A percentile compares a stretch with the other conserved stretches of the same genome.
phyloP scores from a whole-genome alignment of 352 stramenopile genomes.

The Labyrinthula sp. region DNA sequence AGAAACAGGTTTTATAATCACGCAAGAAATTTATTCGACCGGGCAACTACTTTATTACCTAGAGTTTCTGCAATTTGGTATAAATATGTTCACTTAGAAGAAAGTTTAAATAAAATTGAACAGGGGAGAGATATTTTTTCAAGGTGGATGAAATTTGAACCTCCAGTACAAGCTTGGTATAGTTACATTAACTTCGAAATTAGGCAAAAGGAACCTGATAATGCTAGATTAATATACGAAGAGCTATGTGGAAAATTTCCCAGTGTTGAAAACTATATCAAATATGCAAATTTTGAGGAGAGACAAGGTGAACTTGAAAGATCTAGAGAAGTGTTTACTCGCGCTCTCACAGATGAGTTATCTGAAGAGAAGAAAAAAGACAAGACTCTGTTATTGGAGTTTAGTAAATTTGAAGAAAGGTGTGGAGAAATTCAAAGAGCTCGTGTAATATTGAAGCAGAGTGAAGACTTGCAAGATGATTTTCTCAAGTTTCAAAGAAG shows the following conservation, averaged over 20 bases:
- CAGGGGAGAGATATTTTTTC: slow-evolving; percentile 84
- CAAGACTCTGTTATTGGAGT: slow-evolving; percentile 53
- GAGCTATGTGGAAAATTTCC: slow-evolving; percentile 43
- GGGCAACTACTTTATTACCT: slow-evolving; percentile 74
- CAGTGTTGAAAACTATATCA: slow-evolving; percentile 76
- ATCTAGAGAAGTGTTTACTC: slow-evolving; percentile 77
- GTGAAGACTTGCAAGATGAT: slow-evolving; percentile 38
- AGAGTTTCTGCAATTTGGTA: slow-evolving; percentile 95
- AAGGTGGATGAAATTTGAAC: slow-evolving; percentile 87
- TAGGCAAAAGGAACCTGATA: slow-evolving; percentile 53
- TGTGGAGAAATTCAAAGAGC: slow-evolving; percentile 71
- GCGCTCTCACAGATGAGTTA: slow-evolving; percentile 69
- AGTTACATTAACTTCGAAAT: slow-evolving; percentile 95
- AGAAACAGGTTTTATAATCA: slow-evolving; percentile 96
- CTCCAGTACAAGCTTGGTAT: slow-evolving; percentile 89
- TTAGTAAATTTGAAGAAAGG: slow-evolving; percentile 90
- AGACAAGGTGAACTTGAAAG: slow-evolving; percentile 70
- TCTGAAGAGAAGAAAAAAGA: slow-evolving; percentile 43
- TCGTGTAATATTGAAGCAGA: slow-evolving; percentile 58
- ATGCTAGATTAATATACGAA: slow-evolving; percentile 70
- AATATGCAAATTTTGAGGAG: slow-evolving; percentile 95
- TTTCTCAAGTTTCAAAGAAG: slow-evolving; percentile 97
- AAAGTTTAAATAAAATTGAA: slow-evolving; percentile 83
- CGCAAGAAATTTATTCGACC: slow-evolving; percentile 76
- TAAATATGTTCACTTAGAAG: slow-evolving; percentile 99